Conservation (phyloP, 1,284 basidiomycete genomes). For the Moesziomyces parantarcticus region DNA sequence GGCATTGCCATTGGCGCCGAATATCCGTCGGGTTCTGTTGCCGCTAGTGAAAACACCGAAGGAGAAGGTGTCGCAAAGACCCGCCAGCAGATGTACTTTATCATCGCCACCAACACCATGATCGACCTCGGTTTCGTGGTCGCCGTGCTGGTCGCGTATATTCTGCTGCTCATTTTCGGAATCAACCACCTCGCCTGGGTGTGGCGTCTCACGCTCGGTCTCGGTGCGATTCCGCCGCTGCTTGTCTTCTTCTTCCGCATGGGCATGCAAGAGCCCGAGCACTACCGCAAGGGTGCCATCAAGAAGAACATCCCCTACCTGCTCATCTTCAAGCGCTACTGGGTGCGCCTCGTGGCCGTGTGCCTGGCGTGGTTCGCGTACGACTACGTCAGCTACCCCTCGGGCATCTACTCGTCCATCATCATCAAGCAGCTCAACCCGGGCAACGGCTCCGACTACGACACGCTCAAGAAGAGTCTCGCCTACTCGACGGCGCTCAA, state of each 20-base stretch:
- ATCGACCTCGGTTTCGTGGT: conserved; percentile 89
- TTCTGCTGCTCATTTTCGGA: conserved; percentile 73
- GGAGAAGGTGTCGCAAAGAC: conserved; percentile 76
- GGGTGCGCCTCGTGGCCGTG: conserved; percentile 76
- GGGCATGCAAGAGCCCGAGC: conserved; percentile 81
- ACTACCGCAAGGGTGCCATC: conserved; percentile 78
- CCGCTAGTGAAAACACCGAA: conserved; percentile 89
- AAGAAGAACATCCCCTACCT: conserved; percentile 79
- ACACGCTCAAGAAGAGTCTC: conserved; percentile 31
- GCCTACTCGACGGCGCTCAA: conserved; percentile 69
- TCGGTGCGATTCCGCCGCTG: conserved; percentile 84
- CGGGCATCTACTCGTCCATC: conserved; percentile 82
- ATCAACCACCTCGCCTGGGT: conserved; percentile 67
- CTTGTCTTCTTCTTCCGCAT: conserved; percentile 87
- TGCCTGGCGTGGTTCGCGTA: conserved; percentile 75
- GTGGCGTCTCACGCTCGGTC: conserved; percentile 83
- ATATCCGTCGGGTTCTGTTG: conserved; percentile 91
- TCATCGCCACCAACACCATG: conserved; percentile 76
- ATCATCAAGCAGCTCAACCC: conserved; percentile 77
- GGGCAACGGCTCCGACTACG: conserved; percentile 21
- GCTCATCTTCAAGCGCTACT: conserved; percentile 84
- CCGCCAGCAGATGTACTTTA: conserved; percentile 85
- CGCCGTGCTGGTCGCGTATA: conserved; percentile 82
- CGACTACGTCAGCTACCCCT: conserved; percentile 59
- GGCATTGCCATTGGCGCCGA: conserved; percentile 78